Conservation (phyloP, 805 yeast genomes). For the Candida corydali region DNA sequence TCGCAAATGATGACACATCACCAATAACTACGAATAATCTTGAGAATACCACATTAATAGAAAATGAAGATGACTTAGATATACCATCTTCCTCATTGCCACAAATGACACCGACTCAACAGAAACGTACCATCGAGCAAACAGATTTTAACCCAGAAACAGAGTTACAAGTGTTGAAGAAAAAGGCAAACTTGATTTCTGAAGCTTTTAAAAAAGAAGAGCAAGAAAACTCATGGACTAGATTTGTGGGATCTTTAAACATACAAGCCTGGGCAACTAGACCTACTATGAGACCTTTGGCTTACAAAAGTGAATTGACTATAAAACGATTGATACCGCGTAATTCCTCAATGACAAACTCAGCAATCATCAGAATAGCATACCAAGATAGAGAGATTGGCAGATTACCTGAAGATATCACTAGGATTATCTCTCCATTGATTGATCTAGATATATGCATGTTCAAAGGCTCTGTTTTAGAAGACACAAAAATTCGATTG, state of each 20-base stretch:
- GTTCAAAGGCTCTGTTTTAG: constrained; percentile 56
- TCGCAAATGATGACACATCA: no score
- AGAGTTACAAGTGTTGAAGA: neutral
- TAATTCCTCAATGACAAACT: constrained; percentile 17
- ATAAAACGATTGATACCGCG: constrained; percentile 33
- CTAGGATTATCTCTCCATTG: constrained; percentile 62
- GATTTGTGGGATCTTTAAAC: constrained; percentile 57
- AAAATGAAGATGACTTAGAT: no score
- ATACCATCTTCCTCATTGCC: neutral
- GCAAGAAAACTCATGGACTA: constrained; percentile 22
- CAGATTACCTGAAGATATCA: constrained; percentile 66
- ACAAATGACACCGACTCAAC: neutral
- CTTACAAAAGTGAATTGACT: constrained; percentile 41
- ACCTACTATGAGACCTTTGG: constrained; percentile 47
- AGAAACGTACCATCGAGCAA: neutral
- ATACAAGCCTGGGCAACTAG: constrained; percentile 72
- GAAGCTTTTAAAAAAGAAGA: constrained; percentile 10
- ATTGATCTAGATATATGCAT: constrained; percentile 50
- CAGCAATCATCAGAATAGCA: constrained; percentile 31
- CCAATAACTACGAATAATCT: no score
- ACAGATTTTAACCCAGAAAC: neutral
- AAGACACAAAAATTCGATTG: constrained; percentile 49
- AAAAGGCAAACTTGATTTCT: constrained; percentile 6
- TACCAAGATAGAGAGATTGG: constrained; percentile 61
- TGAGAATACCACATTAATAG: no score